Evolutionary conservation across 257 asterid species (phyloP).

Genomic region (Plantago major): DNA sequence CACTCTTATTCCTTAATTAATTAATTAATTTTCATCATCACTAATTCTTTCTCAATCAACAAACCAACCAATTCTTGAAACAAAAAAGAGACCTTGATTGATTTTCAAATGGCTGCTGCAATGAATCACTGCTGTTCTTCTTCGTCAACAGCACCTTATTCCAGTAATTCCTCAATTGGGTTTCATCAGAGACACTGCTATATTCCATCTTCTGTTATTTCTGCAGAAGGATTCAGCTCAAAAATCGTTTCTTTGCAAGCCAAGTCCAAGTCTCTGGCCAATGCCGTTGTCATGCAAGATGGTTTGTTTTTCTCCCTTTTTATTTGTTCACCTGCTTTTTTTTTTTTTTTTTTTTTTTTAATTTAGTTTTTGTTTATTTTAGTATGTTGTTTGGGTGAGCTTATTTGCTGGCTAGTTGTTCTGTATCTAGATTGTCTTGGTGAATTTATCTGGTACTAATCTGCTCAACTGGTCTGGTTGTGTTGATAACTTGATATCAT

Average conservation of each 20-base stretch:
- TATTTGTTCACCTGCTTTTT: background rate
- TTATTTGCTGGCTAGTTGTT: background rate
- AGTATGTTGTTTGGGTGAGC: background rate
- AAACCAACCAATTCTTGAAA: background rate
- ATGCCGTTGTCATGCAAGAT: constrained; percentile 66
- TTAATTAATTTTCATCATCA: background rate
- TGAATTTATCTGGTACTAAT: too few species aligned
- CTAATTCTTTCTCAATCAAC: constrained; percentile 7
- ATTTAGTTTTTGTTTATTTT: background rate
- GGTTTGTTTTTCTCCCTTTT: constrained; percentile 34
- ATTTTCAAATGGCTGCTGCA: constrained; percentile 38
- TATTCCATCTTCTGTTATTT: constrained; percentile 26
- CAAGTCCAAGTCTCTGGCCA: constrained; percentile 33
- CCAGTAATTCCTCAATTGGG: constrained; percentile 38
- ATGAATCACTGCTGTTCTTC: constrained; percentile 50
- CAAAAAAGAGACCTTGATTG: background rate
- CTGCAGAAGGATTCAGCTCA: constrained; percentile 29
- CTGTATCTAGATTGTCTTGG: too few species aligned
- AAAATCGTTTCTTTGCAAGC: constrained; percentile 42
- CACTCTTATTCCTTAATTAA: background rate
- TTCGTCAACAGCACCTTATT: constrained; percentile 32
- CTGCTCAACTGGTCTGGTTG: too few species aligned
- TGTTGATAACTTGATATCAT: too few species aligned
- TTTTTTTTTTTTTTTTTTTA: too few species aligned
- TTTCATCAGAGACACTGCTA: constrained; percentile 25